Conservation (phyloP, 2,329 filamentous ascomycete species). For the Chaetomium globosum region DNA sequence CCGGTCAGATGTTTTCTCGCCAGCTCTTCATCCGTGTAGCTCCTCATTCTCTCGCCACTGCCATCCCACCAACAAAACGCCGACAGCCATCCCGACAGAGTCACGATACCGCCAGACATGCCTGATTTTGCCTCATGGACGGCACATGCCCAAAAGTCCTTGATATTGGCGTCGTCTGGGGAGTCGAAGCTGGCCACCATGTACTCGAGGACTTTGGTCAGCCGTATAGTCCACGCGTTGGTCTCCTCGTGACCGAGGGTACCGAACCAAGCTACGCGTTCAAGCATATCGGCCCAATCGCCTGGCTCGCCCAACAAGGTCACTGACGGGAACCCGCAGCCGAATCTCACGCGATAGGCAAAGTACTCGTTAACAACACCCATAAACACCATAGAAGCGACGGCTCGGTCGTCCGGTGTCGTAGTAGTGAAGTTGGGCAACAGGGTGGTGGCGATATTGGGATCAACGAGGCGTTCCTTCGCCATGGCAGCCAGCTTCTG, state of each 20-base stretch:
- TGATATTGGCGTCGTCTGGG: constrained; percentile 35
- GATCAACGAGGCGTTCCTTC: constrained; percentile 15
- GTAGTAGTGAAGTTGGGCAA: constrained; percentile 50
- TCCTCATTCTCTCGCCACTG: constrained; percentile 11
- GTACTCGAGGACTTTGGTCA: constrained; percentile 45
- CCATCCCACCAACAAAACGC: constrained; percentile 30
- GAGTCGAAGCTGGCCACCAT: constrained; percentile 47
- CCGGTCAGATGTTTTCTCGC: neutral
- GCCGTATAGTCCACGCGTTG: constrained; percentile 40
- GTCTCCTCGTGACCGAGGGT: constrained; percentile 44
- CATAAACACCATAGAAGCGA: constrained; percentile 49
- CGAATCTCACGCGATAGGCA: constrained; percentile 37
- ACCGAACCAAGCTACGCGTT: constrained; percentile 44
- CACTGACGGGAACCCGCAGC: constrained; percentile 52
- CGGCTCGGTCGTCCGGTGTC: constrained; percentile 44
- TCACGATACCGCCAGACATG: neutral
- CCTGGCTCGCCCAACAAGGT: constrained; percentile 49
- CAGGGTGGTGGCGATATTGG: constrained; percentile 35
- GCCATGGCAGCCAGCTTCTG: constrained; percentile 15
- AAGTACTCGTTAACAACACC: constrained; percentile 50
- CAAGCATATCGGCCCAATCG: constrained; percentile 46
- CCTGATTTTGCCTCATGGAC: constrained; percentile 4
- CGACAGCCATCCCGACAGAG: constrained; percentile 30
- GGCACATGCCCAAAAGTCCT: constrained; percentile 44
- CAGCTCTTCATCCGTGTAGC: constrained; percentile 20